Percentiles rank a stretch among this genome's conserved stretches.
These are phyloP conservation scores for Coniochaeta hoffmannii DNA, from an alignment of 2,329 filamentous ascomycete species.

Conservation along the genomic window DNA sequence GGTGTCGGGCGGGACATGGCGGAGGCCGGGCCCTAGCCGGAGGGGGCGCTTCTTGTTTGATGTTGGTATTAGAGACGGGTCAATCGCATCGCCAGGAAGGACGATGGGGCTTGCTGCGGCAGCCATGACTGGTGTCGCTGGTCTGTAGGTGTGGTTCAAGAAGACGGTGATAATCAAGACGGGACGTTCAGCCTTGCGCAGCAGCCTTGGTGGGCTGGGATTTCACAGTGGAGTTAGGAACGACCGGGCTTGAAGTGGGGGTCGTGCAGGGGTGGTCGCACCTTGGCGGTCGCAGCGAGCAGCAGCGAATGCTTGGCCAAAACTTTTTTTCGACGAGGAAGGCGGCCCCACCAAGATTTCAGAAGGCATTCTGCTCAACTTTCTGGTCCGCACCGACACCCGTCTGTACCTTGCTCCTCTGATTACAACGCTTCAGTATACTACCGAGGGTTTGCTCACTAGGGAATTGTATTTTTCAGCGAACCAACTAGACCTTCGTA, in stretches of 20 bases:
- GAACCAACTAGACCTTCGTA: not conserved
- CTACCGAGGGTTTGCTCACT: too few species aligned
- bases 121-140: not conserved
- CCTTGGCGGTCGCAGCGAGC: too few species aligned
- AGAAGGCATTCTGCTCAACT: not conserved
- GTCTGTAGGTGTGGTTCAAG: too few species aligned
- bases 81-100: constrained; percentile 74
- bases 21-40: constrained; percentile 76
- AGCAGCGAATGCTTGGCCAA: too few species aligned
- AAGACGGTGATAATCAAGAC: not conserved
- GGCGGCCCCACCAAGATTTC: not conserved
- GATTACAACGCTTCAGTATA: not conserved
- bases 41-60: constrained; percentile 62
- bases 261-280: not conserved
- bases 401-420: not conserved
- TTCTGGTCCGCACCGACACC: not conserved
- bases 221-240: not conserved
- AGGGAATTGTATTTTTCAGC: not conserved
- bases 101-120: constrained; percentile 52
- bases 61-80: constrained; percentile 54
- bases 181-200: not conserved
- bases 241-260: not conserved
- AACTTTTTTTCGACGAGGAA: constrained; percentile 7
- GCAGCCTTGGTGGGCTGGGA: not conserved
- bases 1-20: constrained; percentile 69